Evolutionary conservation across 495 filamentous ascomycete genomes (phyloP), one percentile per base, ranked within the genome.

Genomic region (Cenococcum geophilum): DNA sequence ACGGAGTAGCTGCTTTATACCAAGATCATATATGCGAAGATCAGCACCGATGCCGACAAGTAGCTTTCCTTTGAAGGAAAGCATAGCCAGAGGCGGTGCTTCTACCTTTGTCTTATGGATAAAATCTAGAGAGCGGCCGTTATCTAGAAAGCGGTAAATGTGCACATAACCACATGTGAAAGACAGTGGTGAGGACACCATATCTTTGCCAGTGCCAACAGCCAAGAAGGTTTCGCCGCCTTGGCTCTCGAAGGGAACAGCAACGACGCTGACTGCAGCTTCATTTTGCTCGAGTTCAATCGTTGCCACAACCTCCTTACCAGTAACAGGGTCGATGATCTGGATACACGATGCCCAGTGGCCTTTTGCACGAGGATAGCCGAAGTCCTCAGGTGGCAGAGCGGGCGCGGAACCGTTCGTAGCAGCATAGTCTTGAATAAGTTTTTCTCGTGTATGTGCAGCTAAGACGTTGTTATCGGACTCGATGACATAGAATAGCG

Each of bases 301-400:
- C 9, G 81, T 86, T 58, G 84, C 82, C 9, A 95, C 74, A 5
- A 91, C 66, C 1, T 55, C 59, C 36, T 71, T 64, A 14, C 62
- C 62, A 6, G 77, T 79, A 16, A 92, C 58, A 0, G 95, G 92
- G 66, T 98, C 95, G 20, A 97, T 79, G 14, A 97, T 79, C 66
- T 89, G 88, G 62, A 99, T 89, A 70, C 91, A 96, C 20, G 91
- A 96, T 25, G 95, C 91, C 95, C 95, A 99, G 63, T 95, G 86
- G 14, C 89, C 87, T 65, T 79, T 80, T 10, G 81, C 91, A 34
- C 85, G 82, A 45, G 93, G 89, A 69, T 96, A 89, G 0, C 95
- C 95, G 72, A 97, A 96, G 1, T 96, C 88, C 63, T 87, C 85
- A 0, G 92, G 82, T 8, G 90, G 85, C 5, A 95, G 78, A 1